Evolutionary conservation across 345 rosid species (phyloP).

Genomic region (Geranium rotundifolium): DNA sequence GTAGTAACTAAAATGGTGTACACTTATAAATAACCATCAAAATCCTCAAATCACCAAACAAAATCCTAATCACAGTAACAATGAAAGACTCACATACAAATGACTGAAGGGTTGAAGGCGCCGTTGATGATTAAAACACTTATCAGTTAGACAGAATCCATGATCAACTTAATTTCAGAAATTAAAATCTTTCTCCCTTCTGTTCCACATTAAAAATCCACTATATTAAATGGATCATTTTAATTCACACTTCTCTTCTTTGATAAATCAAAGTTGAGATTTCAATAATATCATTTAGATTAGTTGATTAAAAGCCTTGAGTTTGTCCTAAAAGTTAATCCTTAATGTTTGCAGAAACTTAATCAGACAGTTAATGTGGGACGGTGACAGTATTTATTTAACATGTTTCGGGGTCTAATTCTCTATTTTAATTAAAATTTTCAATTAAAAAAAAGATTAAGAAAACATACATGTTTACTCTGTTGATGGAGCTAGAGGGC

Average conservation of each 20-base stretch:
- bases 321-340: not conserved
- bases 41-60: no score
- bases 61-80: no score
- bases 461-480: not conserved
- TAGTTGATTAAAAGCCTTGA: not conserved
- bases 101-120: not conserved
- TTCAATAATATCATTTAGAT: not conserved
- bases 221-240: not conserved
- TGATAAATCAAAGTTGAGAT: no score
- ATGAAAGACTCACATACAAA: no score
- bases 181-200: not conserved
- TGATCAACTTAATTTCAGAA: not conserved
- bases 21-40: no score
- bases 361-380: not conserved
- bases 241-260: not conserved
- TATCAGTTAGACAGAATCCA: not conserved
- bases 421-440: no score
- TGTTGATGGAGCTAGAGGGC: not conserved
- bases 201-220: not conserved
- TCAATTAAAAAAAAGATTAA: no score
- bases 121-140: not conserved
- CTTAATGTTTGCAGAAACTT: not conserved
- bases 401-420: not conserved
- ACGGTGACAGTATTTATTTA: not conserved
- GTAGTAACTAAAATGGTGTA: no score